Evolutionary conservation across 208 protist genomes (phyloP).

Genomic region (Leishmania gerbilli): DNA sequence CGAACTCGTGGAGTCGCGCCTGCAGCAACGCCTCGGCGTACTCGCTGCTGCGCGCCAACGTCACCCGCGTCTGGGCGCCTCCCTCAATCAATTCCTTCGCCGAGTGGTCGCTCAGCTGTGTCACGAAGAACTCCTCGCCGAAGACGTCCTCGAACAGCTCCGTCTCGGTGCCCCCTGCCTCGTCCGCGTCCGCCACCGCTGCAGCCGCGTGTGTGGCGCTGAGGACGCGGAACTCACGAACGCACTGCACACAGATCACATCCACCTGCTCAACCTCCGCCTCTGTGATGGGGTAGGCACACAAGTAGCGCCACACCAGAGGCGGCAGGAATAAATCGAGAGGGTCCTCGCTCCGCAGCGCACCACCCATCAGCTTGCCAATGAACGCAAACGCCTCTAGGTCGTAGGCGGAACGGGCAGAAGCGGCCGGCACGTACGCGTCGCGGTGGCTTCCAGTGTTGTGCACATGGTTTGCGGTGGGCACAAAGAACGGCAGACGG

Average conservation of each 20-base stretch:
- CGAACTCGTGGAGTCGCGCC: constrained; percentile 84
- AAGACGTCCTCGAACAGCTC: constrained; percentile 86
- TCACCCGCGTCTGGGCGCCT: constrained; percentile 69
- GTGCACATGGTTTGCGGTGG: constrained; percentile 87
- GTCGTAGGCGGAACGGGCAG: constrained; percentile 49
- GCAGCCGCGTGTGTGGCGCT: constrained; percentile 12
- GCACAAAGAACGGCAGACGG: constrained; percentile 88
- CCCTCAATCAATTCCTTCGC: constrained; percentile 72
- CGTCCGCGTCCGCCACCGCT: neutral
- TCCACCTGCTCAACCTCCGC: constrained; percentile 82
- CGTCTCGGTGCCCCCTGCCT: constrained; percentile 23
- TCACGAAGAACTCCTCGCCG: constrained; percentile 85
- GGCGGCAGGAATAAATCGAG: constrained; percentile 92
- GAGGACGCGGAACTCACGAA: constrained; percentile 80
- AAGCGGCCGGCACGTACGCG: constrained; percentile 86
- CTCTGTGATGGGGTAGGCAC: constrained; percentile 61
- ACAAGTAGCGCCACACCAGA: constrained; percentile 91
- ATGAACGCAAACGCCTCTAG: constrained; percentile 88
- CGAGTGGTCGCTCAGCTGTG: constrained; percentile 78
- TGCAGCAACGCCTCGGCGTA: constrained; percentile 80
- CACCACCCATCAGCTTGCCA: constrained; percentile 95
- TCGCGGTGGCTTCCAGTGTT: constrained; percentile 88
- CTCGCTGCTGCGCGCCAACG: constrained; percentile 66
- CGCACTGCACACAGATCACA: constrained; percentile 82
- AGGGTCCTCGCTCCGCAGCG: constrained; percentile 89